A percentile compares a stretch with the other conserved stretches of the same genome.
Evolutionary conservation across 2,329 filamentous ascomycete species (phyloP).

Genomic region (Nakataea oryzae): DNA sequence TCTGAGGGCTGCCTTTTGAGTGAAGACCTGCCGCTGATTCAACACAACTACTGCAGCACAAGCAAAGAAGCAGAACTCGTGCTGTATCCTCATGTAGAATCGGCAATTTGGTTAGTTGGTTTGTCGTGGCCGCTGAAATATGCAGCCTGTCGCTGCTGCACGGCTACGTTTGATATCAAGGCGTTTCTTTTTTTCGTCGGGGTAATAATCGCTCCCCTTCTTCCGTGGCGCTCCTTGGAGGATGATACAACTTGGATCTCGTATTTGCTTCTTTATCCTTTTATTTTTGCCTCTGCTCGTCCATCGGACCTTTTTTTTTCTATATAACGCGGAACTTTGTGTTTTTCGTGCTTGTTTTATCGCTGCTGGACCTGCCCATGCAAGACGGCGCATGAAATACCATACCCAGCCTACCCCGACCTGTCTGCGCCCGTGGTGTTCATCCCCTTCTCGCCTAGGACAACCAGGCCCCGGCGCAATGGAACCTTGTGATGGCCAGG

Average conservation of each 20-base stretch:
- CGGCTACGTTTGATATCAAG: not conserved
- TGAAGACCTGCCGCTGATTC: not conserved
- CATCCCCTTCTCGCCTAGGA: no score
- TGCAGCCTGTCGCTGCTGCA: not conserved
- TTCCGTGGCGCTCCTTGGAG: not conserved
- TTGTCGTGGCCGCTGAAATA: not conserved
- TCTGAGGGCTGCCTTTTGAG: no score
- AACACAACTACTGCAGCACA: conserved; percentile 29
- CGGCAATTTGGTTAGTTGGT: not conserved
- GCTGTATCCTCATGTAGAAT: conserved; percentile 59
- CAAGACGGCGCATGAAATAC: no score
- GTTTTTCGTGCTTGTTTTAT: no score
- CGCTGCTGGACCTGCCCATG: no score
- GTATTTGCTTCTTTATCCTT: not conserved
- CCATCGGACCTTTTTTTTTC: not conserved
- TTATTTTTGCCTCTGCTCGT: not conserved
- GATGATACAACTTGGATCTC: not conserved
- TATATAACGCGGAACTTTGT: not conserved
- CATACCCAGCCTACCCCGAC: no score
- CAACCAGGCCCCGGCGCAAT: no score
- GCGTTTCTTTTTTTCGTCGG: not conserved
- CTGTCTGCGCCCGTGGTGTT: no score
- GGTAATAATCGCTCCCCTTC: not conserved
- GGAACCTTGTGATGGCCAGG: no score
- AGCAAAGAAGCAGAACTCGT: conserved; percentile 74